Conservation (phyloP, 257 asterid genomes). For the Parsonsia alboflavescens region DNA sequence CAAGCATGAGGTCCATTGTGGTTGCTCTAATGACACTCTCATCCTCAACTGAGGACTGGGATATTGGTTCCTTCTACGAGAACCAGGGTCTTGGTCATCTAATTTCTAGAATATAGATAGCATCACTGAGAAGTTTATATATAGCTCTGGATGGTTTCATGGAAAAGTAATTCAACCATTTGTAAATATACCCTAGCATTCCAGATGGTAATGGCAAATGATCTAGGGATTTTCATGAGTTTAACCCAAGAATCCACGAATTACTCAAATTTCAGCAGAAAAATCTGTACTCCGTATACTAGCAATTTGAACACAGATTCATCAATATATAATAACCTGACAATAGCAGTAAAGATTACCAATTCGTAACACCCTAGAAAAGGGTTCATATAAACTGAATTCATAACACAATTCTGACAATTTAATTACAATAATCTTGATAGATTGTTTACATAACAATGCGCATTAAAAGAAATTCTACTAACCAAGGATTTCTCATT, state of each 20-base stretch:
- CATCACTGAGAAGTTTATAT: too few relatives aligned
- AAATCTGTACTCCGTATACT: background rate
- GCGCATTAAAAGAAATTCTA: background rate
- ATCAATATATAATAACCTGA: background rate
- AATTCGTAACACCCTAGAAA: background rate
- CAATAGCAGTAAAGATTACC: background rate
- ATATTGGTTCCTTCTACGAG: constrained; percentile 66
- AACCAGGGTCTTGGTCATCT: constrained; percentile 65
- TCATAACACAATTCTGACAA: background rate
- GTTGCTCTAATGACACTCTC: constrained; percentile 87
- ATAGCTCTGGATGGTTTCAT: background rate
- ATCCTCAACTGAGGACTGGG: constrained; percentile 83
- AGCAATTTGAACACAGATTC: background rate
- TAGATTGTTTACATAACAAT: background rate
- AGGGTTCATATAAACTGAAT: background rate
- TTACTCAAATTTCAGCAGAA: background rate
- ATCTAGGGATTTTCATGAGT: background rate
- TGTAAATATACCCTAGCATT: background rate
- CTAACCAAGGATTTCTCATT: background rate
- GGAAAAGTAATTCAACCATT: background rate
- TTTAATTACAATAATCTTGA: background rate
- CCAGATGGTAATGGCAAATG: background rate
- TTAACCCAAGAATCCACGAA: background rate
- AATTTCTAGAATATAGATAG: constrained; percentile 67
- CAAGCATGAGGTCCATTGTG: constrained; percentile 87